Base-by-base conservation (phyloP, 2,329 filamentous ascomycete genomes). In the Cladosporium velox region DNA sequence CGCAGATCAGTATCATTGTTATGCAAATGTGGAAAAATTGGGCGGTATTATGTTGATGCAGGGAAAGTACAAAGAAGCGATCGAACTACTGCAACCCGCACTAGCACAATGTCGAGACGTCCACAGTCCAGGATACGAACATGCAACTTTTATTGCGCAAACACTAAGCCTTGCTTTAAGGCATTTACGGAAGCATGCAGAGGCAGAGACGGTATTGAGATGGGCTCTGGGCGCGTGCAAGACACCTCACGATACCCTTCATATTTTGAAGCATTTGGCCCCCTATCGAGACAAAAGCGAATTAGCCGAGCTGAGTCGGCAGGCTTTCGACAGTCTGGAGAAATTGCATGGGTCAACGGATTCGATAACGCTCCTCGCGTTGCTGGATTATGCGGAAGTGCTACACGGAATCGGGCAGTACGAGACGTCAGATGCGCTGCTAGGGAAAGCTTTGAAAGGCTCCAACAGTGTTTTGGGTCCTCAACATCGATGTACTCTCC, bases 111-210 rank as follows among this genome's bases (percentile, higher is more conserved):
- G 4, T 12, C 24, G 24, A 30, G 49, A 12, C 15, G 24, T 15
- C 1, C 15, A 30, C 24, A 11, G 49, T 11, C 24, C 49, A 14
- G 49, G 26, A 1, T 1, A 30, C 7, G 8, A 10, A 14, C 4
- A 3, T 38, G 35, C 12, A 38, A n/a, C n/a, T n/a, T n/a, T n/a
- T 15, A 14, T 52, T 24, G 49, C 24, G 4, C 14, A 24, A 28
- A 15, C 24, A 28, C 12, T 52, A 3, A 11, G 49, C 4, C 1
- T 4, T 12, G 12, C 28, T 6, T 15, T 52, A 2, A 3, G 1
- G 0, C 1, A 24, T 2, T 11, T 14, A 0, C 6, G 24, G 11
- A 30, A 52, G 18, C 0, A 2, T 3, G 12, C 12, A 18, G 24
- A 52, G 18, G 49, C 49, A 6, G 26, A 28, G 24, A 2, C 7